phyloP scores from a whole-genome alignment of 192 early-diverging fungal species.

The Coemansia aciculifera region DNA sequence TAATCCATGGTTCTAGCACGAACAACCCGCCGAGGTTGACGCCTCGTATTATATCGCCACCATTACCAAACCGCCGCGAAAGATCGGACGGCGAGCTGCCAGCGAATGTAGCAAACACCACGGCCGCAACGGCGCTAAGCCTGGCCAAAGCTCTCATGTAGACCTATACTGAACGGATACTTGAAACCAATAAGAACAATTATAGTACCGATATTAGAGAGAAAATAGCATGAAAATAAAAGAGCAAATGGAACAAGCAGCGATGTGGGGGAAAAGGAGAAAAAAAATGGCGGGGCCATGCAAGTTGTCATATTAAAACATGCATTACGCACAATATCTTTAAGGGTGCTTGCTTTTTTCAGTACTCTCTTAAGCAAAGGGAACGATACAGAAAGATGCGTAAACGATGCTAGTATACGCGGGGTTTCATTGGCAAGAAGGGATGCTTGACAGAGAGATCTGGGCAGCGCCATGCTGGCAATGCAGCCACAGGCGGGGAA shows the following conservation, averaged over 20 bases:
- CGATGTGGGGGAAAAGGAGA: neutral
- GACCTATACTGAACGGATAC: neutral
- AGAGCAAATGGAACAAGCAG: neutral
- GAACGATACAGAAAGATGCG: neutral
- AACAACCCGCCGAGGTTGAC: conserved; percentile 63
- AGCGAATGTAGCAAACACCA: neutral
- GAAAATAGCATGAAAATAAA: neutral
- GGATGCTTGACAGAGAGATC: neutral
- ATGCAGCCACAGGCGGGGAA: conserved; percentile 4
- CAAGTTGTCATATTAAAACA: conserved; percentile 1
- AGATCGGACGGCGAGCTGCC: conserved; percentile 16
- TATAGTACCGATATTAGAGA: neutral
- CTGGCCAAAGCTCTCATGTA: conserved; percentile 16
- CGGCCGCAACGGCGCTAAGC: conserved; percentile 9
- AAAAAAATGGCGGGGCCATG: neutral
- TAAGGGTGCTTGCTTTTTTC: neutral
- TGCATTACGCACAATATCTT: neutral
- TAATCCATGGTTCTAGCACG: conserved; percentile 65
- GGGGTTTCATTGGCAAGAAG: neutral
- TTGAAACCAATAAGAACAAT: neutral
- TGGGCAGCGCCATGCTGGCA: neutral
- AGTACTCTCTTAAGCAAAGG: neutral
- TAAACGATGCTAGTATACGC: neutral
- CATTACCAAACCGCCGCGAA: conserved; percentile 33
- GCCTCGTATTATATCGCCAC: conserved; percentile 55